These are phyloP conservation scores for Penicillium angulare DNA, from an alignment of 495 filamentous ascomycete species.

Conservation along the genomic window DNA sequence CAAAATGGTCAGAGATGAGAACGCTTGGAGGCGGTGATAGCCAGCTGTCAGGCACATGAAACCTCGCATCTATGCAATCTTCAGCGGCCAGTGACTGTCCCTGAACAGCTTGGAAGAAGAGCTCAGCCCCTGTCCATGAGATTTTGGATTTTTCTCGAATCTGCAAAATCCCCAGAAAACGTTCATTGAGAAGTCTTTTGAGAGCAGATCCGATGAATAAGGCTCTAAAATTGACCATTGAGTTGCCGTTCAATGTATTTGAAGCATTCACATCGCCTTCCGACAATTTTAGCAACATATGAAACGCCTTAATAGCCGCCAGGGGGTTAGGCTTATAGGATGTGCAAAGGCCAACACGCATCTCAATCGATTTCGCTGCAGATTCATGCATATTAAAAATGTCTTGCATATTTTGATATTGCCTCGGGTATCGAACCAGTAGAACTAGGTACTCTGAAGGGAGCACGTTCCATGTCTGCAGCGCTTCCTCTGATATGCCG, in stretches of 20 bases:
- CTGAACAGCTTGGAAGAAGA: constrained; percentile 48
- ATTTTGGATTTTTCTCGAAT: constrained; percentile 52
- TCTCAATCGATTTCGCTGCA: constrained; percentile 16
- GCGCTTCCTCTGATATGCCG: constrained; percentile 71
- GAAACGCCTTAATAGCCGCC: constrained; percentile 52
- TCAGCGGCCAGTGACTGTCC: constrained; percentile 18
- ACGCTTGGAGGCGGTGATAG: constrained; percentile 21
- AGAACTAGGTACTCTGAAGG: constrained; percentile 70
- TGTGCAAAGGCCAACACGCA: constrained; percentile 48
- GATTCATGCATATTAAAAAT: constrained; percentile 27
- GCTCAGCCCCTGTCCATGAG: constrained; percentile 72
- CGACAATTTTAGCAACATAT: constrained; percentile 1
- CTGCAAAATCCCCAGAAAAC: constrained; percentile 62
- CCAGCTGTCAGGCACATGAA: constrained; percentile 26
- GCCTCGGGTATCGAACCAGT: constrained; percentile 62
- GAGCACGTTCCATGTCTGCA: constrained; percentile 74
- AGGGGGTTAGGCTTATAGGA: constrained; percentile 47
- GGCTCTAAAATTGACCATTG: constrained; percentile 15
- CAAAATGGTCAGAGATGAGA: constrained; percentile 53
- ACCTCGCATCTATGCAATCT: constrained; percentile 8
- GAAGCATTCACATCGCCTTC: constrained; percentile 23
- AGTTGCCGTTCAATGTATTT: background rate
- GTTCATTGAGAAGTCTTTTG: constrained; percentile 64
- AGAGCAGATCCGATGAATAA: constrained; percentile 75
- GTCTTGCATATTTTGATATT: constrained; percentile 56